Percentiles rank a stretch among this genome's conserved stretches.
Conservation (phyloP, 2,329 filamentous ascomycete species). For the Aspergillus brasiliensis region DNA sequence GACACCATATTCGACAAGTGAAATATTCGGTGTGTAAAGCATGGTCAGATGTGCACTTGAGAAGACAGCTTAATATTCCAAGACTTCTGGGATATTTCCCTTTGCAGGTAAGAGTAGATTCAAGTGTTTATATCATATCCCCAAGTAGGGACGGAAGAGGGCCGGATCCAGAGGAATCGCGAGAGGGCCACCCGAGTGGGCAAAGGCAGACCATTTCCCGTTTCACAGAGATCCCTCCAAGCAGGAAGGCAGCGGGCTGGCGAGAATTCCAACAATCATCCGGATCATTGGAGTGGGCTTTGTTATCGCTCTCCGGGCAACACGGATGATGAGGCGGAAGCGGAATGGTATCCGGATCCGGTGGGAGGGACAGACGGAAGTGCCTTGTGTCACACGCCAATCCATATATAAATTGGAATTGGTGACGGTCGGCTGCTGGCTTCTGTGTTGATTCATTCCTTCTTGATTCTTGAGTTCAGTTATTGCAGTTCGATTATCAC, state of each 20-base stretch:
- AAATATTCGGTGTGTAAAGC: slow-evolving; percentile 28
- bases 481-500: not conserved
- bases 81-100: too few relatives aligned
- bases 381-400: not conserved
- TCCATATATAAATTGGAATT: not conserved
- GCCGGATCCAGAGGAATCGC: not conserved
- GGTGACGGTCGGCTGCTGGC: not conserved
- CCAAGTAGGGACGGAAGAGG: not conserved
- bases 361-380: not conserved
- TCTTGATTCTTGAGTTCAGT: not conserved
- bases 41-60: slow-evolving; percentile 17
- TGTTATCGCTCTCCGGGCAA: not conserved
- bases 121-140: not conserved
- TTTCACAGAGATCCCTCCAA: not conserved
- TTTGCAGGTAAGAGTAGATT: not conserved
- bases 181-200: not conserved
- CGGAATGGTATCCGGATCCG: slow-evolving; percentile 27
- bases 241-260: not conserved
- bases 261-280: not conserved
- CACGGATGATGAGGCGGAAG: slow-evolving; percentile 21
- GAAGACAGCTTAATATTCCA: not conserved
- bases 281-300: not conserved
- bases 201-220: not conserved
- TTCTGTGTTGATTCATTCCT: not conserved
- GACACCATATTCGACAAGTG: slow-evolving; percentile 69